These are phyloP conservation scores for Skeletonema grethae DNA, from an alignment of 108 stramenopile genomes.

Conservation along the genomic window DNA sequence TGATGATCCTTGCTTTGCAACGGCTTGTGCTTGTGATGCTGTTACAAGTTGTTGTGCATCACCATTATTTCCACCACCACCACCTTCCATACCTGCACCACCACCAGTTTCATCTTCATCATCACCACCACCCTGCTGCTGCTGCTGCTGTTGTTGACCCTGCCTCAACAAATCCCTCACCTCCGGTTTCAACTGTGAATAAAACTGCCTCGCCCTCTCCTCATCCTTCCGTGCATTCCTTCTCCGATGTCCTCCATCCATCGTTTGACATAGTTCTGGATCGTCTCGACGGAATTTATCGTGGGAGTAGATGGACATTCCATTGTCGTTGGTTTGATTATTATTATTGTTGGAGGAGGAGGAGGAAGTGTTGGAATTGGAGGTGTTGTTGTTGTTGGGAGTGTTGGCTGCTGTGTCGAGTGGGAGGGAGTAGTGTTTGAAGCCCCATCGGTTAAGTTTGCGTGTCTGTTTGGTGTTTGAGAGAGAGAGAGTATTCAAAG, in stretches of 20 bases:
- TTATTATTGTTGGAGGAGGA: too few relatives aligned
- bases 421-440: conserved; percentile 13
- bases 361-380: too few relatives aligned
- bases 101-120: background rate
- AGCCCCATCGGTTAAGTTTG: conserved; percentile 15
- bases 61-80: background rate
- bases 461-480: background rate
- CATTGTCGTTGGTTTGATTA: background rate
- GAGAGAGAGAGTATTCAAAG: background rate
- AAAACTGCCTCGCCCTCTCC: background rate
- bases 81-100: background rate
- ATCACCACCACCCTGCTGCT: too few relatives aligned
- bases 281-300: background rate
- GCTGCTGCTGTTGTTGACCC: background rate
- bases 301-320: conserved; percentile 7
- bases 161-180: background rate
- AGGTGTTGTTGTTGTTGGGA: background rate
- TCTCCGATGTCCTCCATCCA: conserved; percentile 7
- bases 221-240: background rate
- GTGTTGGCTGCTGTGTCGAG: background rate
- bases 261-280: conserved; percentile 4
- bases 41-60: background rate
- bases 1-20: background rate
- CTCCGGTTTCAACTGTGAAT: background rate
- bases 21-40: background rate